Percentiles rank a stretch among this genome's conserved stretches.
These are phyloP conservation scores for Tetrahymena borealis DNA, from an alignment of 73 alveolate genomes.

Conservation along the genomic window DNA sequence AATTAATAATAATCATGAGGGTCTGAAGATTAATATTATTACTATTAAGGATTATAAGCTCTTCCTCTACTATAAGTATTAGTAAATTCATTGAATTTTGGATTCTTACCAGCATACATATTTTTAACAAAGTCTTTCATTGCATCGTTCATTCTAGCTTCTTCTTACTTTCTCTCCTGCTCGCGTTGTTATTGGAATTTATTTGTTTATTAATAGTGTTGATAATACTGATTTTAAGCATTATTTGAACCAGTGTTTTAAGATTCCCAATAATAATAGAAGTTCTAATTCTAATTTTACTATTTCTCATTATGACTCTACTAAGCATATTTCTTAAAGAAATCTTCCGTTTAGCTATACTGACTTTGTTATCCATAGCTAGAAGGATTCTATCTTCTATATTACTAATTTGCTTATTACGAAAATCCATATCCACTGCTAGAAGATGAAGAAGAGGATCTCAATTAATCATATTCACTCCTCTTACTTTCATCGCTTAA, in stretches of 20 bases:
- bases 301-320: neutral
- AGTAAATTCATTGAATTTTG: neutral
- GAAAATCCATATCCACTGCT: neutral
- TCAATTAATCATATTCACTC: slow-evolving; percentile 24
- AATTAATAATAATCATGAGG: neutral
- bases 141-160: neutral
- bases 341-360: neutral
- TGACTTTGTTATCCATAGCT: no score
- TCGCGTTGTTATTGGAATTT: neutral
- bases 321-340: neutral
- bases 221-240: neutral
- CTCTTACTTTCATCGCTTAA: slow-evolving; percentile 14
- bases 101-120: neutral
- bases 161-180: neutral
- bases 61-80: neutral
- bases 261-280: neutral
- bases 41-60: neutral
- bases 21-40: neutral
- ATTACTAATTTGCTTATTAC: neutral
- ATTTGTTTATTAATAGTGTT: neutral
- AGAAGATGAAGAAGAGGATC: neutral
- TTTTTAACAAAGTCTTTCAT: neutral
- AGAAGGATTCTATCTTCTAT: neutral
- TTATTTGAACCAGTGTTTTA: neutral
- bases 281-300: neutral